Percentiles rank a stretch among this genome's conserved stretches.
Conservation (phyloP, 2,329 filamentous ascomycete genomes). For the Stylonectria norvegica region DNA sequence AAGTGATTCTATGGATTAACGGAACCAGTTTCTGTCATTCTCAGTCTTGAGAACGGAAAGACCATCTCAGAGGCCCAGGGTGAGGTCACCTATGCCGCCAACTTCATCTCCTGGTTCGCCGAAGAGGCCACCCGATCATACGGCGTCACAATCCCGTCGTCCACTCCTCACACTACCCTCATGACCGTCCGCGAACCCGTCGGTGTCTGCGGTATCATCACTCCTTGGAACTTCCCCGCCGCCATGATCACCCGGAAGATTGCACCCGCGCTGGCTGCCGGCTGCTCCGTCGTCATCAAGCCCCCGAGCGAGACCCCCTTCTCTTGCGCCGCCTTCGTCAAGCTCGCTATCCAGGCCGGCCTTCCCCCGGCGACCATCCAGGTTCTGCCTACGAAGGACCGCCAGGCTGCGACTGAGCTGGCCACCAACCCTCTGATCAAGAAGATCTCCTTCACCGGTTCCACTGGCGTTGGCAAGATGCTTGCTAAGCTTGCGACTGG, state of each 20-base stretch:
- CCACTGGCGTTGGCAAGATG: constrained; percentile 58
- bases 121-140: constrained; percentile 48
- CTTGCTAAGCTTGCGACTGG: constrained; percentile 59
- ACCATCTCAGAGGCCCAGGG: constrained; percentile 51
- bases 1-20: constrained; percentile 1
- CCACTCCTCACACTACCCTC: constrained; percentile 60
- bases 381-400: constrained; percentile 28
- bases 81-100: constrained; percentile 53
- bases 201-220: constrained; percentile 28
- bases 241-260: constrained; percentile 47
- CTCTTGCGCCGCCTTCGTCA: constrained; percentile 66
- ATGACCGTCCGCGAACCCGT: constrained; percentile 61
- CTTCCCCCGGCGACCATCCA: constrained; percentile 49
- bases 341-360: constrained; percentile 67
- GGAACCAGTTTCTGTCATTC: constrained; percentile 32
- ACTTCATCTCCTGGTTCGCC: constrained; percentile 56
- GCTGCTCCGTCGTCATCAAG: constrained; percentile 73
- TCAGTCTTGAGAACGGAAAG: constrained; percentile 53
- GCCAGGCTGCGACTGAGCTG: constrained; percentile 30
- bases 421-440: constrained; percentile 27
- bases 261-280: constrained; percentile 62
- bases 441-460: constrained; percentile 70
- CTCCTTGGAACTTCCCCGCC: constrained; percentile 52
- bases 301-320: constrained; percentile 72
- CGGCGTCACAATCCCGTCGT: constrained; percentile 59